A percentile compares a stretch with the other conserved stretches of the same genome.
Evolutionary conservation across 495 filamentous ascomycete genomes (phyloP).

Genomic region (Tuber magnatum): DNA sequence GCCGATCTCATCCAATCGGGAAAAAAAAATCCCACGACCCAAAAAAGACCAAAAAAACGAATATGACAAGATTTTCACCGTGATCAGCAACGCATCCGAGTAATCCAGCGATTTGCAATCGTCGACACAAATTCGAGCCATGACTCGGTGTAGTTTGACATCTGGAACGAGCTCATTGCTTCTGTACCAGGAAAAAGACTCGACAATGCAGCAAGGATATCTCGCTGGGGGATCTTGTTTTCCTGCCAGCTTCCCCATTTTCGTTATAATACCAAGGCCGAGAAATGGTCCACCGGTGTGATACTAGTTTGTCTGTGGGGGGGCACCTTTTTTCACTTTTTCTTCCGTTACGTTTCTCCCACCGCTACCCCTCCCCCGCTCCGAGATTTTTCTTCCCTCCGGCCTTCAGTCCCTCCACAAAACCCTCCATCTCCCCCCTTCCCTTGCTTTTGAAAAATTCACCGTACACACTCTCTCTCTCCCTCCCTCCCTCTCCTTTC

Average conservation of each 20-base stretch:
- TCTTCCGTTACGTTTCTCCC: not conserved
- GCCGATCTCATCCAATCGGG: not conserved
- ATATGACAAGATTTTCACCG: not conserved
- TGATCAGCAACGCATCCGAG: not conserved
- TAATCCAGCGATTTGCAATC: not conserved
- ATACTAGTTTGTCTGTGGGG: not conserved
- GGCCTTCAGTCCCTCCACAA: not conserved
- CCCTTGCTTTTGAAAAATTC: not conserved
- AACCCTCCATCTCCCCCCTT: not conserved
- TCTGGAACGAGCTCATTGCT: not conserved
- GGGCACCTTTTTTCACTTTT: not conserved
- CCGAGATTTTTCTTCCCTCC: not conserved
- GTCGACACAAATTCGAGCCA: not conserved
- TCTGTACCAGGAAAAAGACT: slow-evolving; percentile 1
- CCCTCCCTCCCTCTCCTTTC: not conserved
- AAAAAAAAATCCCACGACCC: not conserved
- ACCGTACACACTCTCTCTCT: not conserved
- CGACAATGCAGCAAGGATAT: not conserved
- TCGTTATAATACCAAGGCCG: not conserved
- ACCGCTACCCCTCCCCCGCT: not conserved
- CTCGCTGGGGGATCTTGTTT: not conserved
- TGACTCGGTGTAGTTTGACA: slow-evolving; percentile 3
- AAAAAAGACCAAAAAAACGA: not conserved
- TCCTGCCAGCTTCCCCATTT: not conserved
- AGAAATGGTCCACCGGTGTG: not conserved